Conservation (phyloP, 208 protist species). For the Vickermania ingenoplastis region DNA sequence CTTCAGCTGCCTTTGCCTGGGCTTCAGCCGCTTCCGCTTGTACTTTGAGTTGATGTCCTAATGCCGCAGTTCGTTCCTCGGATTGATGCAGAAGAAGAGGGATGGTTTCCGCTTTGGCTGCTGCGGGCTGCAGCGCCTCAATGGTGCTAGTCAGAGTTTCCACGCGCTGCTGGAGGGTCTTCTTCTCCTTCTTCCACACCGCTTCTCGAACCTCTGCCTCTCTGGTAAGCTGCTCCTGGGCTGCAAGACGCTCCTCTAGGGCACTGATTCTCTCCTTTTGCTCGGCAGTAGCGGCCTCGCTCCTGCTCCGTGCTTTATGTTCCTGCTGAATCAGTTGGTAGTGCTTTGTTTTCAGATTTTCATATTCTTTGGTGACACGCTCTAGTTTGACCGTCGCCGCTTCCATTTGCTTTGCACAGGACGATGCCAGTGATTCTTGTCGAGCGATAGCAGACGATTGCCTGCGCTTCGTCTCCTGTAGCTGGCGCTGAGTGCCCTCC, state of each 20-base stretch:
- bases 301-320: constrained; percentile 6
- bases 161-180: neutral
- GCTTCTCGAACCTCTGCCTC: too few relatives aligned
- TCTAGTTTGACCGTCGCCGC: neutral
- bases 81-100: neutral
- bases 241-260: too few relatives aligned
- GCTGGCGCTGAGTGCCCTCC: too few relatives aligned
- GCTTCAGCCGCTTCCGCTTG: neutral
- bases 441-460: too few relatives aligned
- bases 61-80: neutral
- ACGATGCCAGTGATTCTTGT: neutral
- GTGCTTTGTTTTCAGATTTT: constrained; percentile 4
- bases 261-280: neutral
- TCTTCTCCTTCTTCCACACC: too few relatives aligned
- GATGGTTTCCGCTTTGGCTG: neutral
- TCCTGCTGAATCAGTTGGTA: constrained; percentile 11
- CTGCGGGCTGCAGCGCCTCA: neutral
- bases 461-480: too few relatives aligned
- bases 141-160: neutral
- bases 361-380: neutral
- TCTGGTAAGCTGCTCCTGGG: too few relatives aligned
- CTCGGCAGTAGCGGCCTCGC: constrained; percentile 6
- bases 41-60: neutral
- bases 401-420: neutral
- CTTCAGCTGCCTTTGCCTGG: constrained; percentile 1